These are phyloP conservation scores for Berberis thunbergii DNA, from an alignment of 164 flowering plant species.

Conservation along the genomic window DNA sequence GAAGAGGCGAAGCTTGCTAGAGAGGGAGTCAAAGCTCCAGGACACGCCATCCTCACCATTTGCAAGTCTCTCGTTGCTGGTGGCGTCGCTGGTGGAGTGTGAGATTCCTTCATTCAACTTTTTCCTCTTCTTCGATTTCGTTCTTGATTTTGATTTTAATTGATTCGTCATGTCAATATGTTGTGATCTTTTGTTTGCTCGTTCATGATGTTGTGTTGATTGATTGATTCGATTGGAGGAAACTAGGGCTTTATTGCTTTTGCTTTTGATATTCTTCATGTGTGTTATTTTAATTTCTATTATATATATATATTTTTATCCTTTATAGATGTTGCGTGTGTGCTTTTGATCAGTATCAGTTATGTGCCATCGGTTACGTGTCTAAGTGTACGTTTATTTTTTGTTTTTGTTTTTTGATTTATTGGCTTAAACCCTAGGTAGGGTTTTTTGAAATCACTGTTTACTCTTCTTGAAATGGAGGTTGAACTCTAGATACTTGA, in stretches of 20 bases:
- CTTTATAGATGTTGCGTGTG: no score
- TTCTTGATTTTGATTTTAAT: background rate
- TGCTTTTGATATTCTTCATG: no score
- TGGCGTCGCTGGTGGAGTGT: slow-evolving; percentile 96
- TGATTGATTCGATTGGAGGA: no score
- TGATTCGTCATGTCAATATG: background rate
- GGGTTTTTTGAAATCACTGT: background rate
- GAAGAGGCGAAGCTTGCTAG: slow-evolving; percentile 61
- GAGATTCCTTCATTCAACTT: slow-evolving; percentile 17
- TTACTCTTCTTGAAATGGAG: background rate
- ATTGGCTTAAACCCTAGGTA: background rate
- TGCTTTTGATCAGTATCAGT: background rate
- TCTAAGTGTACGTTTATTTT: background rate
- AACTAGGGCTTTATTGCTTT: no score
- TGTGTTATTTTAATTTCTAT: no score
- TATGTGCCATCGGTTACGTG: background rate
- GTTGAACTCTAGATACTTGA: background rate
- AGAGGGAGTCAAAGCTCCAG: slow-evolving; percentile 73
- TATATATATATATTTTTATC: no score
- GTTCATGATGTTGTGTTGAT: no score
- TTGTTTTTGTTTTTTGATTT: background rate
- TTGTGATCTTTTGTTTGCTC: no score
- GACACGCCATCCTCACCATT: slow-evolving; percentile 44
- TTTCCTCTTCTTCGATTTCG: background rate
- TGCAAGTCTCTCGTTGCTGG: slow-evolving; percentile 93